Conservation (phyloP, 495 filamentous ascomycete species). For the Clohesyomyces aquaticus region DNA sequence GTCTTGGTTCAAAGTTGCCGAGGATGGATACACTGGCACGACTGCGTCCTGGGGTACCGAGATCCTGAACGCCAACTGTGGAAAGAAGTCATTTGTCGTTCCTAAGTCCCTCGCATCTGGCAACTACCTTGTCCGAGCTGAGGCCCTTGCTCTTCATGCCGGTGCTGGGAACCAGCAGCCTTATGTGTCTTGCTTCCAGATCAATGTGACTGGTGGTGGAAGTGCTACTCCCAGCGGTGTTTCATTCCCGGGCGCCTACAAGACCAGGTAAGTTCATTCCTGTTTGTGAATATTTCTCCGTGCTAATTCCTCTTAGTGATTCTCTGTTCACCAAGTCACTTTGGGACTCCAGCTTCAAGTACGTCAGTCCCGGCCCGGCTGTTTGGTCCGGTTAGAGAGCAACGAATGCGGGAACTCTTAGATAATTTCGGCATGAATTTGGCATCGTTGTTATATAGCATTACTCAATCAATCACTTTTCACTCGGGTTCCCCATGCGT, state of each 20-base stretch:
- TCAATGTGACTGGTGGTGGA: conserved; percentile 33
- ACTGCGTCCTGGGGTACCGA: conserved; percentile 41
- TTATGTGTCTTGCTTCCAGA: conserved; percentile 36
- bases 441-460: neutral
- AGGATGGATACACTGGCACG: conserved; percentile 39
- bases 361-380: conserved; percentile 36
- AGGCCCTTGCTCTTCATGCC: conserved; percentile 41
- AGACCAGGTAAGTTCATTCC: conserved; percentile 22
- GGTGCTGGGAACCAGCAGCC: conserved; percentile 36
- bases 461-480: too few relatives aligned
- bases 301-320: conserved; percentile 31
- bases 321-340: conserved; percentile 34
- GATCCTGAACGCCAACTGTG: conserved; percentile 44
- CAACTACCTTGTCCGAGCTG: conserved; percentile 41
- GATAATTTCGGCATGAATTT: neutral
- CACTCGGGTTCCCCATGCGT: too few relatives aligned
- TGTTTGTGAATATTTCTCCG: neutral
- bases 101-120: conserved; percentile 37
- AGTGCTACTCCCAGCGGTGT: conserved; percentile 35
- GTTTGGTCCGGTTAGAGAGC: conserved; percentile 30
- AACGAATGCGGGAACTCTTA: neutral
- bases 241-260: conserved; percentile 37
- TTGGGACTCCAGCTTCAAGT: conserved; percentile 33
- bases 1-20: conserved; percentile 44
- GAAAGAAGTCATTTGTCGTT: conserved; percentile 39